These are phyloP conservation scores for Calonectria hawksworthii DNA, from an alignment of 2,329 filamentous ascomycete genomes.

Conservation along the genomic window DNA sequence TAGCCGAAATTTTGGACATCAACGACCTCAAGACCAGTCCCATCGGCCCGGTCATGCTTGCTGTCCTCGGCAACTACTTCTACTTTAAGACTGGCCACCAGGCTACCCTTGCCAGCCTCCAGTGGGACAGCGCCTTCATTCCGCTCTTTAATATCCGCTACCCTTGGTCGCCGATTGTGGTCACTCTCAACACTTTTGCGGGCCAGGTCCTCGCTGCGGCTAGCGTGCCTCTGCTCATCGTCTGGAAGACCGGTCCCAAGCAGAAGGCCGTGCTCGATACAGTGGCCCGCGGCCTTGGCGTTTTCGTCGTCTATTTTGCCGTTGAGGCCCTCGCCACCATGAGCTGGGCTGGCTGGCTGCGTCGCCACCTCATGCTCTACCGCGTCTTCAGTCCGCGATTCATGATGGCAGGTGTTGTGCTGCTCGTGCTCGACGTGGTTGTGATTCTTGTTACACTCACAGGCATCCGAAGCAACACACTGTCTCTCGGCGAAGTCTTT, in stretches of 20 bases:
- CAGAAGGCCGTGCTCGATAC: conserved; percentile 78
- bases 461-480: conserved; percentile 81
- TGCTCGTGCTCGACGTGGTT: conserved; percentile 84
- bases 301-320: conserved; percentile 86
- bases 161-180: conserved; percentile 87
- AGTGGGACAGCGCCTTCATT: conserved; percentile 97
- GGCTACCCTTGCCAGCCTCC: conserved; percentile 86
- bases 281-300: conserved; percentile 78
- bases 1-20: conserved; percentile 75
- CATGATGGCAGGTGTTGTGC: conserved; percentile 81
- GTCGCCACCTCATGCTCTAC: conserved; percentile 96
- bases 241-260: conserved; percentile 92
- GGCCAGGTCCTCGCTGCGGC: conserved; percentile 87
- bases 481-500: conserved; percentile 90
- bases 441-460: conserved; percentile 78
- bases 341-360: conserved; percentile 88
- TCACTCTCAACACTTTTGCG: conserved; percentile 89
- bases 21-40: conserved; percentile 74
- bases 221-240: conserved; percentile 82
- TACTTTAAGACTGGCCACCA: conserved; percentile 99
- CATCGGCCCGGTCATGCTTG: conserved; percentile 87
- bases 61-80: conserved; percentile 91
- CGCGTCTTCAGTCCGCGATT: conserved; percentile 93
- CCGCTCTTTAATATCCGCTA: conserved; percentile 86
- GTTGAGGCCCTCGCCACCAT: conserved; percentile 89